Evolutionary conservation across 441 rosid genomes (phyloP).

Genomic region (Euphorbia celastroides): DNA sequence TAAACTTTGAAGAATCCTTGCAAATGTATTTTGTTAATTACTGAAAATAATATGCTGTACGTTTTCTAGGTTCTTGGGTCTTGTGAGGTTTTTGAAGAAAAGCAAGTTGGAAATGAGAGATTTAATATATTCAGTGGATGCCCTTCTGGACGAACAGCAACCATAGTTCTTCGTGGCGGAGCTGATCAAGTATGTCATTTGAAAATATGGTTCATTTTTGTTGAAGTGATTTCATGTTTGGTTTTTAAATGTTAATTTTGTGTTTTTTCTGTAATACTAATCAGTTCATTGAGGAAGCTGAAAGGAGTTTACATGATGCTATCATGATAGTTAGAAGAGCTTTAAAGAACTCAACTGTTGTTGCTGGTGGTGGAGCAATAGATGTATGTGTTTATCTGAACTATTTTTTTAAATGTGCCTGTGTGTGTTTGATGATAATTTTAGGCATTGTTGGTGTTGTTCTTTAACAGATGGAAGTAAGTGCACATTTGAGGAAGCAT

Average conservation of each 20-base stretch:
- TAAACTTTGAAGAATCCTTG: not conserved
- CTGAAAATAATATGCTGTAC: slow-evolving; percentile 17
- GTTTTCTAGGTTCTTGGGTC: slow-evolving; percentile 81
- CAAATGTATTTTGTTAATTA: slow-evolving; percentile 15
- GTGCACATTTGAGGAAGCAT: slow-evolving; percentile 87
- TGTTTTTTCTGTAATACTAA: slow-evolving; percentile 10
- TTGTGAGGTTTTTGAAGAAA: slow-evolving; percentile 94
- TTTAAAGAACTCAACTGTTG: slow-evolving; percentile 91
- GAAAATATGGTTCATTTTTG: slow-evolving; percentile 4
- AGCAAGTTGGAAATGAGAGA: slow-evolving; percentile 97
- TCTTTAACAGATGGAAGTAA: slow-evolving; percentile 84
- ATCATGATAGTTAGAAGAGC: slow-evolving; percentile 99
- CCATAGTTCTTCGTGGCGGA: slow-evolving; percentile 99
- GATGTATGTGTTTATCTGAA: slow-evolving; percentile 56
- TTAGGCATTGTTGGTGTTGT: slow-evolving; percentile 10
- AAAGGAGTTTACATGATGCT: slow-evolving; percentile 98
- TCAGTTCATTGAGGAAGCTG: slow-evolving; percentile 99
- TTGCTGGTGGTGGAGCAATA: slow-evolving; percentile 99
- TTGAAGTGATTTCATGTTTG: slow-evolving; percentile 10
- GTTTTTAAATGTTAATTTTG: not conserved
- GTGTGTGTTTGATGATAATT: not conserved
- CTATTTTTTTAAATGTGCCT: not conserved
- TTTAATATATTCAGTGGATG: slow-evolving; percentile 98
- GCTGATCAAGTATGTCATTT: slow-evolving; percentile 82
- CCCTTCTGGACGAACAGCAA: slow-evolving; percentile 88